These are phyloP conservation scores for Mallotus japonicus DNA, from an alignment of 441 rosid species.

Conservation along the genomic window DNA sequence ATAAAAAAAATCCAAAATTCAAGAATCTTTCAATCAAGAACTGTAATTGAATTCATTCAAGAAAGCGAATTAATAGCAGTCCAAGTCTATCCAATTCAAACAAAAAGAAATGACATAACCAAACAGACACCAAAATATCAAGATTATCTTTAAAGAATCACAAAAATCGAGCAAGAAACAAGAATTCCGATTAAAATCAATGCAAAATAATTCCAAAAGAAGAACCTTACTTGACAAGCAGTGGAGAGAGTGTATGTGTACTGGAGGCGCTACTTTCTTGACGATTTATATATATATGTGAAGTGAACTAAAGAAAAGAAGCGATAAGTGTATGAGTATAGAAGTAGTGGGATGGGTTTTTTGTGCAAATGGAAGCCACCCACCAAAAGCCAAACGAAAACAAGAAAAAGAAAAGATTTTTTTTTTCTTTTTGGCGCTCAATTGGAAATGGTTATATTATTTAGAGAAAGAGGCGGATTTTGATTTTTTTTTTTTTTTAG, in stretches of 20 bases:
- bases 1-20: background rate
- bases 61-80: background rate
- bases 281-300: background rate
- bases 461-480: too few relatives aligned
- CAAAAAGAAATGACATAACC: background rate
- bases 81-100: background rate
- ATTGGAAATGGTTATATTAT: too few relatives aligned
- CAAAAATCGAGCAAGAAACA: background rate
- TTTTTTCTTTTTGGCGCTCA: too few relatives aligned
- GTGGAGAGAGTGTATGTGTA: background rate
- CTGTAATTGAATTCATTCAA: background rate
- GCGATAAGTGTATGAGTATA: background rate
- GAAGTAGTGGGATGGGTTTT: background rate
- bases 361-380: background rate
- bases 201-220: background rate
- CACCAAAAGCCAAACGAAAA: background rate
- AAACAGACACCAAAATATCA: background rate
- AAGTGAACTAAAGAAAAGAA: background rate
- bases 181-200: background rate
- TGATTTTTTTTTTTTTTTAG: too few relatives aligned
- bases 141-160: background rate
- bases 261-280: too few relatives aligned
- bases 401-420: background rate
- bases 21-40: background rate
- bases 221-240: constrained; percentile 15